Evolutionary conservation across 2,329 filamentous ascomycete species (phyloP), one percentile per base, ranked within the genome.

Genomic region (Fusarium armeniacum): DNA sequence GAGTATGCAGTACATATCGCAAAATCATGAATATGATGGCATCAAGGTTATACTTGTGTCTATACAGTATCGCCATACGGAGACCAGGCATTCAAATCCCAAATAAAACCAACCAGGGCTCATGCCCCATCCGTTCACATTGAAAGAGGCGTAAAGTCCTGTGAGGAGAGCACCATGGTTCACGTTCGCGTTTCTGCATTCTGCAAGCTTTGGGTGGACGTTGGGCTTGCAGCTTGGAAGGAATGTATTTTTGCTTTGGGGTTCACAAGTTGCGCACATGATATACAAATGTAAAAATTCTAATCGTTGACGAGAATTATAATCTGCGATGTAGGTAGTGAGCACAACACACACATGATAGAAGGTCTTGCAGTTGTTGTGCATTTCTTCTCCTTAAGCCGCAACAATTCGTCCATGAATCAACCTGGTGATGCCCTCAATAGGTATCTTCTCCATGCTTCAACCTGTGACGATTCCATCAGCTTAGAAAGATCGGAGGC

Each of bases 101-200:
- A 26, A 36, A 26, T 30, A 6, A 36, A 38, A 24, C 26, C 52
- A 41, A n/a, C 38, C 43, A 62, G 36, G 36, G n/a, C 43, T 26
- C 60, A 30, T 63, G 36, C 36, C 18, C 15, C 47, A 49, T 32
- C 44, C 36, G 36, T 49, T 43, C 45, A 46, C 44, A 45, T 54
- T 65, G 26, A 60, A 44, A 46, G 52, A 65, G 52, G 52, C 60
- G 44, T 60, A 52, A 40, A 18, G 40, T 20, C 58, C 49, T 58
- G 40, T 30, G 38, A 44, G 32, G 40, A 61, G 61, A 55, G 57
- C 58, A 62, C 49, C 61, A 55, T 66, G 20, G 52, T 44, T 52
- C 43, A 35, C 52, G 47, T 56, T 44, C 69, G 52, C 30, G 62
- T 67, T 66, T 69, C 52, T 62, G 66, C 36, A 62, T 69, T 69